Conservation (phyloP, 768 basidiomycete genomes). For the Lactarius sanguifluus region DNA sequence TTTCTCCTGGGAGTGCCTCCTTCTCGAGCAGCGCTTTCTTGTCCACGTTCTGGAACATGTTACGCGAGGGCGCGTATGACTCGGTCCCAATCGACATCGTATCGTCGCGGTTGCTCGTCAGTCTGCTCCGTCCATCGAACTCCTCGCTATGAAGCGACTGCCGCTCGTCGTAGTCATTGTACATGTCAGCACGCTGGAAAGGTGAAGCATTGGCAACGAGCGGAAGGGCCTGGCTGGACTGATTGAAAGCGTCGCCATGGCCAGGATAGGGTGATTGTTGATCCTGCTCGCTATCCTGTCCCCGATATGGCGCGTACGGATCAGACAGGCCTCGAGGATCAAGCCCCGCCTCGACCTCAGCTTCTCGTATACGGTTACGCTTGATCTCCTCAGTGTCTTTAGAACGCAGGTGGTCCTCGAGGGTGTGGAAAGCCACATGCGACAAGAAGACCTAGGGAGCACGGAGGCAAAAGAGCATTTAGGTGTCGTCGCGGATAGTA, state of each 20-base stretch:
- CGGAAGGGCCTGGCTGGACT: slow-evolving; percentile 74
- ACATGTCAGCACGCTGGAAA: slow-evolving; percentile 73
- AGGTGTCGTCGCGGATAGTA: background rate
- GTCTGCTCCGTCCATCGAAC: slow-evolving; percentile 74
- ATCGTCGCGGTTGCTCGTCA: slow-evolving; percentile 78
- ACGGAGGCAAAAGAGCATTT: slow-evolving; percentile 14
- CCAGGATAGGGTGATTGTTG: slow-evolving; percentile 37
- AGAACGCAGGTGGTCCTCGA: slow-evolving; percentile 85
- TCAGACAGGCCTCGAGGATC: slow-evolving; percentile 57
- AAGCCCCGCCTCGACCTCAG: slow-evolving; percentile 69
- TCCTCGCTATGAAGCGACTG: slow-evolving; percentile 75
- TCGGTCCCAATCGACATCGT: slow-evolving; percentile 83
- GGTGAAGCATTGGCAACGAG: slow-evolving; percentile 82
- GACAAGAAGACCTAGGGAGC: slow-evolving; percentile 77
- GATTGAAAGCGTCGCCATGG: slow-evolving; percentile 48
- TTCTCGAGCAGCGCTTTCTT: slow-evolving; percentile 73
- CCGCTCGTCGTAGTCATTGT: slow-evolving; percentile 76
- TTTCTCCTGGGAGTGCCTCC: slow-evolving; percentile 81
- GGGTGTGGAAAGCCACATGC: slow-evolving; percentile 77
- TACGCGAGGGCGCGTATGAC: slow-evolving; percentile 89
- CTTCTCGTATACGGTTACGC: slow-evolving; percentile 73
- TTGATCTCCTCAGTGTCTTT: slow-evolving; percentile 86
- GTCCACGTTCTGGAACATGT: slow-evolving; percentile 91
- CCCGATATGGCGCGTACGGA: slow-evolving; percentile 76
- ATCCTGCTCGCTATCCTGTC: slow-evolving; percentile 48